A percentile compares a stretch with the other conserved stretches of the same genome.
Conservation (phyloP, 441 rosid genomes). For the Adansonia grandidieri region DNA sequence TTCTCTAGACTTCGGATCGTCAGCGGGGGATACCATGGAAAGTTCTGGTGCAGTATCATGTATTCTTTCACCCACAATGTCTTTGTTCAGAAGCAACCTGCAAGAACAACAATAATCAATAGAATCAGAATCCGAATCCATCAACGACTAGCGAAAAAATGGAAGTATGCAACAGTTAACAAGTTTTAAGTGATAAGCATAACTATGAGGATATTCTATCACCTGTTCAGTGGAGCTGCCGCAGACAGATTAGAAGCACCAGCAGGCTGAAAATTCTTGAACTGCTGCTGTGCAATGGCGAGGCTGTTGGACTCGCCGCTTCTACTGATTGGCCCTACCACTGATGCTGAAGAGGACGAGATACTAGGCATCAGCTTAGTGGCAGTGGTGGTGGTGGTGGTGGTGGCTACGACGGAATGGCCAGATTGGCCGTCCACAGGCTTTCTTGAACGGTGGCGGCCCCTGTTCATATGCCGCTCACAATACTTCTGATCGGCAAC, state of each 20-base stretch:
- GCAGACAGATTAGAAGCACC: slow-evolving; percentile 37
- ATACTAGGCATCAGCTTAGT: slow-evolving; percentile 37
- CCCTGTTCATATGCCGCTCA: slow-evolving; percentile 80
- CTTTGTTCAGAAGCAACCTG: slow-evolving; percentile 51
- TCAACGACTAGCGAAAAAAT: background rate
- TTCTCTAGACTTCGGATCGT: slow-evolving; percentile 37
- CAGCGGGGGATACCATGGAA: slow-evolving; percentile 33
- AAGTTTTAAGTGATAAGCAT: no score
- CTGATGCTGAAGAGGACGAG: slow-evolving; percentile 38
- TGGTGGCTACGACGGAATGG: slow-evolving; percentile 46
- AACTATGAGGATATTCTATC: background rate
- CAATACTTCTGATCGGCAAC: slow-evolving; percentile 82
- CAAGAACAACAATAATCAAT: slow-evolving; percentile 15
- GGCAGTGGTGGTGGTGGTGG: slow-evolving; percentile 21
- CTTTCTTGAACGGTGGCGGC: slow-evolving; percentile 97
- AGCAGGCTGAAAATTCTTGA: slow-evolving; percentile 42
- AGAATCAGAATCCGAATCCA: slow-evolving; percentile 7
- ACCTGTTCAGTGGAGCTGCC: slow-evolving; percentile 48
- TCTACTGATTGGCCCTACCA: slow-evolving; percentile 31
- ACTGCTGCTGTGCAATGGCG: slow-evolving; percentile 38
- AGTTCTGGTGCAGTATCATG: slow-evolving; percentile 35
- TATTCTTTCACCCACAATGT: slow-evolving; percentile 31
- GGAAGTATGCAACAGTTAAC: no score
- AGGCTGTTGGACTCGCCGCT: slow-evolving; percentile 42
- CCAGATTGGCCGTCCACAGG: slow-evolving; percentile 82